Conservation (phyloP, 1,284 basidiomycete genomes). For the Puccinia hordei region DNA sequence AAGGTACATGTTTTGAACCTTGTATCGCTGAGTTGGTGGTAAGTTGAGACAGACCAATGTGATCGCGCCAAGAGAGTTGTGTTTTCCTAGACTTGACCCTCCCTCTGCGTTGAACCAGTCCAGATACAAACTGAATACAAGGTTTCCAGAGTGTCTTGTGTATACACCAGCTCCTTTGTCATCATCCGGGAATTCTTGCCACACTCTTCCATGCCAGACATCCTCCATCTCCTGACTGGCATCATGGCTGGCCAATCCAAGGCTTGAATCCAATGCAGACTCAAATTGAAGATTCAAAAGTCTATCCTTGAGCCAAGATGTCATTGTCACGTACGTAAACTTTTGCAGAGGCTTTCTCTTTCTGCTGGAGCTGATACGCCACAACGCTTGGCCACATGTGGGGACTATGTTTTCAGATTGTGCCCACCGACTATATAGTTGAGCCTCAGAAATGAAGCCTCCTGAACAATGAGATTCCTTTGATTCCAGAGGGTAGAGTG, state of each 20-base stretch:
- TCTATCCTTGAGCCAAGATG: background rate
- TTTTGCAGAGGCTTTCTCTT: background rate
- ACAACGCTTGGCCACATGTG: background rate
- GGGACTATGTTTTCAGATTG: background rate
- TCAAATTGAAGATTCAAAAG: background rate
- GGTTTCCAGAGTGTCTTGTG: background rate
- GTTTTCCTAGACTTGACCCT: no score
- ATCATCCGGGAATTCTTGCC: constrained; percentile 8
- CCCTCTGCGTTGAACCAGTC: background rate
- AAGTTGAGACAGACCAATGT: constrained; percentile 18
- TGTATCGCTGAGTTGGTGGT: background rate
- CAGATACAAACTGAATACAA: background rate
- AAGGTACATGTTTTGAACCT: background rate
- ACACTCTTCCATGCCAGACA: constrained; percentile 3
- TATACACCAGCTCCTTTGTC: background rate
- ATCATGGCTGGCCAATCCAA: background rate
- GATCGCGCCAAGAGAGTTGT: background rate
- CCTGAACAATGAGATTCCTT: background rate
- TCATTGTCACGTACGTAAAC: background rate
- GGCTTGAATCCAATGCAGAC: background rate
- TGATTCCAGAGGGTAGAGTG: background rate
- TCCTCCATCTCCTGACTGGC: background rate
- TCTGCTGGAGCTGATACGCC: background rate
- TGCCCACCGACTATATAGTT: background rate
- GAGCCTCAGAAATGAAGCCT: background rate